Percentiles rank a stretch among this genome's conserved stretches.
These are phyloP conservation scores for Suillus hirtellus DNA, from an alignment of 768 basidiomycete species.

Conservation along the genomic window DNA sequence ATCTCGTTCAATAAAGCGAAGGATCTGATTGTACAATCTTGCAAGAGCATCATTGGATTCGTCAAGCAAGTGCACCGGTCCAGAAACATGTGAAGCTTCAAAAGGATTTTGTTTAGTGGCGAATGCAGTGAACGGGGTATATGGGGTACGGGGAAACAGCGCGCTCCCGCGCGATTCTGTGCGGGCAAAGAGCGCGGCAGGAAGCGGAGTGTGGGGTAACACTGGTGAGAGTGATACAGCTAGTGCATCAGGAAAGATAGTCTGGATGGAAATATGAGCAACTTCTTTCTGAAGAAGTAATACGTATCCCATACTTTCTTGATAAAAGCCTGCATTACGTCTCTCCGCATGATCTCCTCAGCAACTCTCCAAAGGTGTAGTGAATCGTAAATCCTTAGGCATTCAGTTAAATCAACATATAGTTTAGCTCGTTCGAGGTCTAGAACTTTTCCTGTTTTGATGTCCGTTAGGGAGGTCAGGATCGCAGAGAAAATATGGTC, in stretches of 20 bases:
- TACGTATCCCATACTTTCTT: conserved; percentile 56
- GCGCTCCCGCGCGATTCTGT: conserved; percentile 24
- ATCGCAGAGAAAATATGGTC: conserved; percentile 76
- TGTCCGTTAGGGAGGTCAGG: conserved; percentile 51
- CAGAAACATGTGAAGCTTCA: conserved; percentile 30
- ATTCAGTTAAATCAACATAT: conserved; percentile 71
- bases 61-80: conserved; percentile 57
- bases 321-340: conserved; percentile 74
- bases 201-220: conserved; percentile 73
- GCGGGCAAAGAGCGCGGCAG: conserved; percentile 12
- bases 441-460: conserved; percentile 46
- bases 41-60: conserved; percentile 69
- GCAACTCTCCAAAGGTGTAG: conserved; percentile 85
- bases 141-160: conserved; percentile 53
- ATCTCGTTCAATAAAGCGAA: conserved; percentile 80
- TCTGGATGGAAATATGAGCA: conserved; percentile 42
- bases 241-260: conserved; percentile 71
- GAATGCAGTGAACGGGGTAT: conserved; percentile 52
- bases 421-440: conserved; percentile 68
- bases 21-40: conserved; percentile 75
- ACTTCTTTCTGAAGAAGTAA: background rate
- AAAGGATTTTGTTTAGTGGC: conserved; percentile 42
- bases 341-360: conserved; percentile 77
- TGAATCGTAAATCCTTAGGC: conserved; percentile 75
- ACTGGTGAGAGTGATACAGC: conserved; percentile 71